Percentiles rank a stretch among this genome's conserved stretches.
phyloP scores from a whole-genome alignment of 192 early-diverging fungal genomes.

The Chytriomyces confervae region DNA sequence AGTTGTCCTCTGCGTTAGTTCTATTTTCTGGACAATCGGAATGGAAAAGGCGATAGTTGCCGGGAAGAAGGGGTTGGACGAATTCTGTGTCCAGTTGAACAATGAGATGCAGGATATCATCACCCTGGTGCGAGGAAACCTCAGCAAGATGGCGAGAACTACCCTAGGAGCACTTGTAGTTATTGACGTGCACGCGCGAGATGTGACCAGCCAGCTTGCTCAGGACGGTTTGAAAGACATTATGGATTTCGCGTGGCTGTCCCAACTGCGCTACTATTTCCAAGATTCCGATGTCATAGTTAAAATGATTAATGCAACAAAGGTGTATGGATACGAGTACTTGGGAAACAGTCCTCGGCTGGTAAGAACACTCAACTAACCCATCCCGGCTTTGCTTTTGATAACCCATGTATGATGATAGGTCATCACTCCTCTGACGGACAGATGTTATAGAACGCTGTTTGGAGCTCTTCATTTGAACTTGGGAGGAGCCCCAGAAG shows the following conservation, averaged over 20 bases:
- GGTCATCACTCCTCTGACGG: slow-evolving; percentile 69
- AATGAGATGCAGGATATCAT: slow-evolving; percentile 63
- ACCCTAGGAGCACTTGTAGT: slow-evolving; percentile 69
- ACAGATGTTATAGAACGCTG: slow-evolving; percentile 67
- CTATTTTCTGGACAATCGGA: slow-evolving; percentile 66
- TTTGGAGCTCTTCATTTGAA: slow-evolving; percentile 70
- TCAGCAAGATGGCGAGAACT: slow-evolving; percentile 64
- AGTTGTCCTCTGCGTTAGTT: slow-evolving; percentile 64
- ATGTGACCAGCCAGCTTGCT: slow-evolving; percentile 57
- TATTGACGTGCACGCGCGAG: slow-evolving; percentile 70
- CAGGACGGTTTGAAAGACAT: slow-evolving; percentile 54
- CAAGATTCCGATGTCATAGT: slow-evolving; percentile 64
- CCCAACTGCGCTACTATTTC: slow-evolving; percentile 69
- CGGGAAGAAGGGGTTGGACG: slow-evolving; percentile 61
- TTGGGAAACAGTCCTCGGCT: slow-evolving; percentile 59
- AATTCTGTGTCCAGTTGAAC: slow-evolving; percentile 54
- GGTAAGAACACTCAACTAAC: slow-evolving; percentile 24
- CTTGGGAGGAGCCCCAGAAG: slow-evolving; percentile 69
- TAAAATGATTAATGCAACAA: slow-evolving; percentile 68
- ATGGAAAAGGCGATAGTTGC: slow-evolving; percentile 57
- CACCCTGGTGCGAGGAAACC: slow-evolving; percentile 62
- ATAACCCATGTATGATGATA: slow-evolving; percentile 52
- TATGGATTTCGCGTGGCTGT: slow-evolving; percentile 65
- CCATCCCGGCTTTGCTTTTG: slow-evolving; percentile 27
- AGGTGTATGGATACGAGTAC: slow-evolving; percentile 62